A percentile compares a stretch with the other conserved stretches of the same genome.
These are phyloP conservation scores for Coelastrella sp. DNA, from an alignment of 139 green algal genomes.

Conservation along the genomic window DNA sequence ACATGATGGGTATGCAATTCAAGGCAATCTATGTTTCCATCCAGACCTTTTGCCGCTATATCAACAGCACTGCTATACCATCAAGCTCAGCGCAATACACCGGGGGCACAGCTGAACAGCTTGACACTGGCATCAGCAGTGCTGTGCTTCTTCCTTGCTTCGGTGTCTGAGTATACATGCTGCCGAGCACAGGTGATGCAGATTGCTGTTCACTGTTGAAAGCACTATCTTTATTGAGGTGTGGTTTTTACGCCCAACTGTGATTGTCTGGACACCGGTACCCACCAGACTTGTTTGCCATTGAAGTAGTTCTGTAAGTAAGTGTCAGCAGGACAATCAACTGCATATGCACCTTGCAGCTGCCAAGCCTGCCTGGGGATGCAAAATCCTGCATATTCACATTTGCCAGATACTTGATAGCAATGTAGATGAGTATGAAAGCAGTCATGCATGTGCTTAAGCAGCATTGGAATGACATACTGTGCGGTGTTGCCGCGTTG, in stretches of 20 bases:
- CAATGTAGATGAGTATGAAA: too few species aligned
- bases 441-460: too few species aligned
- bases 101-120: neutral
- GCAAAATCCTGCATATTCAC: slow-evolving; percentile 15
- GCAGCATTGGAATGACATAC: too few species aligned
- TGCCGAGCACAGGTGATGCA: neutral
- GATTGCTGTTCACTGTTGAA: neutral
- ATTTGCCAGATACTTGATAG: neutral
- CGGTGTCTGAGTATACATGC: too few species aligned
- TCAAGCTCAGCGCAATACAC: too few species aligned
- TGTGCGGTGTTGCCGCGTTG: neutral
- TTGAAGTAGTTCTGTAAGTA: slow-evolving; percentile 46
- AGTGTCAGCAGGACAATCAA: slow-evolving; percentile 27
- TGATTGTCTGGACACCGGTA: neutral
- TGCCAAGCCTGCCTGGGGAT: slow-evolving; percentile 21
- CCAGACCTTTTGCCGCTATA: too few species aligned
- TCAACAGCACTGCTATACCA: too few species aligned
- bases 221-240: neutral
- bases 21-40: too few species aligned
- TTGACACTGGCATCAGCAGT: neutral
- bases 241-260: neutral
- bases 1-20: too few species aligned
- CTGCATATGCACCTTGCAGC: slow-evolving; percentile 35
- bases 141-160: too few species aligned
- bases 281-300: slow-evolving; percentile 42